Evolutionary conservation across 768 basidiomycete species (phyloP), one percentile per base, ranked within the genome.

Genomic region (Russula emetica): DNA sequence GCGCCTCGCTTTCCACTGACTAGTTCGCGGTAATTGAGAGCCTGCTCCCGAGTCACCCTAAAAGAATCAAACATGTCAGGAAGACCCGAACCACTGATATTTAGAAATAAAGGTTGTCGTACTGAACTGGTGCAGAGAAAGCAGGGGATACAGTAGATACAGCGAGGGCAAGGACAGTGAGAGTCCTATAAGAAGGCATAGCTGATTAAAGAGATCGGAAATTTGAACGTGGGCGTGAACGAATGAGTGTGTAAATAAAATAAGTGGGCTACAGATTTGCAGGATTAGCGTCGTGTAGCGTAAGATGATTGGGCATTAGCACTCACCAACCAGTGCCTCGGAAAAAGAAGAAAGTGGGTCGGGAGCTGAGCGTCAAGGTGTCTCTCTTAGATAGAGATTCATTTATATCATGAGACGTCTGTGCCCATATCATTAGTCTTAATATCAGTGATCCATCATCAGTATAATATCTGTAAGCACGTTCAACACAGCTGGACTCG

Each of bases 311-410:
- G 7, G 58, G 13, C 40, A 10, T 38, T 14, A 3, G 6, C 18
- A 38, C 63, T 51, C n/a, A 64, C 63, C 63, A 64, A 64, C 63
- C 63, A 60, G 63, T 64, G 53, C 53, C 63, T 38, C 3, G 7
- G 45, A 36, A 7, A 47, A n/a, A 47, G 22, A 32, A 22, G 36
- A 59, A 63, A 38, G 20, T 59, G 1, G 52, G 59, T 44, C 30
- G 44, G 24, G 36, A 57, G 45, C 49, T 57, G 30, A 26, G 38
- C 44, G 44, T 22, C 20, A 10, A 6, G 22, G 49, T 26, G 57
- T 13, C 20, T 9, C 20, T 2, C 3, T 4, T 20, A 22, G 30
- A 40, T 11, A 24, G 13, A 1, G 26, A 26, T 18, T 16, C 7
- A 14, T 28, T 50, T 50, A 50, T 50, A 28, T 50, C 2, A 5